A percentile compares a stretch with the other conserved stretches of the same genome.
phyloP scores from a whole-genome alignment of 306 rosid genomes.

The Vicia sativa region DNA sequence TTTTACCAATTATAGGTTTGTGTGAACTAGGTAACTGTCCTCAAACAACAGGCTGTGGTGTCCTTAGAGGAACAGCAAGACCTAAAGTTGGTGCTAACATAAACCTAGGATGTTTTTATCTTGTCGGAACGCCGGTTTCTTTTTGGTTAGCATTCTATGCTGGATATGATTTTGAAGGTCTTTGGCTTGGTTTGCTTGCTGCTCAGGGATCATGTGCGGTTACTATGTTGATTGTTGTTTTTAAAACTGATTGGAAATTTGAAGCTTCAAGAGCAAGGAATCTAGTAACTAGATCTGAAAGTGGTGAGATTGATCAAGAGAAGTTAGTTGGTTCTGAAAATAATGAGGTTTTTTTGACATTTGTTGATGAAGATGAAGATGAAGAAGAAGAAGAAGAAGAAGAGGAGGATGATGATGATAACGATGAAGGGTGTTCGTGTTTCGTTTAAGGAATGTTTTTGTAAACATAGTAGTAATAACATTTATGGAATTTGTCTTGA shows the following conservation, averaged over 20 bases:
- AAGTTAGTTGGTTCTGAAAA: conserved; percentile 37
- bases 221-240: conserved; percentile 78
- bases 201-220: conserved; percentile 84
- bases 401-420: conserved; percentile 31
- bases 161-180: conserved; percentile 78
- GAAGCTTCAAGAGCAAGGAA: conserved; percentile 67
- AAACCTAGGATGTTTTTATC: conserved; percentile 81
- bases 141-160: conserved; percentile 57
- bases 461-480: background rate
- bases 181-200: conserved; percentile 90
- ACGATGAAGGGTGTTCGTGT: conserved; percentile 35
- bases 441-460: conserved; percentile 35
- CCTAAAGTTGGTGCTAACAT: conserved; percentile 84
- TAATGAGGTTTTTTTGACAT: conserved; percentile 47
- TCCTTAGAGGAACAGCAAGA: conserved; percentile 86
- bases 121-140: conserved; percentile 92
- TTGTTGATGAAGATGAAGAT: background rate
- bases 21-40: conserved; percentile 96
- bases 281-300: conserved; percentile 50
- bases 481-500: conserved; percentile 39
- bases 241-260: conserved; percentile 71
- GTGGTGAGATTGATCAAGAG: conserved; percentile 26
- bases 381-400: background rate
- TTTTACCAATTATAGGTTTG: conserved; percentile 82
- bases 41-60: conserved; percentile 95